A percentile compares a stretch with the other conserved stretches of the same genome.
Evolutionary conservation across 805 yeast species (phyloP).

Genomic region (Sungouiozyma ichnusensis): DNA sequence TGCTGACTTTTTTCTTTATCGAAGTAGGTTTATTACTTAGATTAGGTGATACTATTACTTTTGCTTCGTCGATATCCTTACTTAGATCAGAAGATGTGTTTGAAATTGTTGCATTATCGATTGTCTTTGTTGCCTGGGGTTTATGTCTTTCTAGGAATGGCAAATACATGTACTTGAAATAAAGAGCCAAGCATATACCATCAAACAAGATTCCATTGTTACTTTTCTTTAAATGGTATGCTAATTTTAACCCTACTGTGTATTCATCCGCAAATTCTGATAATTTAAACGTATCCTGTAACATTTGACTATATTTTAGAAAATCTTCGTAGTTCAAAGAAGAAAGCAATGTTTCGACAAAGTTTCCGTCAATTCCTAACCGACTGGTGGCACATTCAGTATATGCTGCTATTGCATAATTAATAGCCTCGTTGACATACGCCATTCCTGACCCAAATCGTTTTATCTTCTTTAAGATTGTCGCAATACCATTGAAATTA

Average conservation of each 20-base stretch:
- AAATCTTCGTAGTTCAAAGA: slow-evolving; percentile 19
- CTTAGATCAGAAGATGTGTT: background rate
- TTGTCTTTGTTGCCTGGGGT: background rate
- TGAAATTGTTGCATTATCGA: background rate
- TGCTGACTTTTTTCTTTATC: slow-evolving; percentile 24
- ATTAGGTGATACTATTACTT: background rate
- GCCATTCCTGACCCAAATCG: slow-evolving; percentile 71
- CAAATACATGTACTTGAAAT: slow-evolving; percentile 22
- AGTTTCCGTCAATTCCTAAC: slow-evolving; percentile 19
- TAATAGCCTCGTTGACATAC: slow-evolving; percentile 21
- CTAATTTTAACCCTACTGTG: slow-evolving; percentile 16
- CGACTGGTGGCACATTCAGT: slow-evolving; percentile 12
- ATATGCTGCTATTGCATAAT: slow-evolving; percentile 18
- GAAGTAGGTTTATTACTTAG: slow-evolving; percentile 7
- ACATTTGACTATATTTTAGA: slow-evolving; percentile 13
- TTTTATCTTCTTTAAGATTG: slow-evolving; percentile 64
- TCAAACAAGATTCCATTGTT: slow-evolving; percentile 26
- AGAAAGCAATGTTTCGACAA: slow-evolving; percentile 20
- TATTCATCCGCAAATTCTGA: slow-evolving; percentile 12
- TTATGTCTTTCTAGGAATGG: slow-evolving; percentile 9
- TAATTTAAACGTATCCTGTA: slow-evolving; percentile 12
- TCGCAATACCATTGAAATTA: slow-evolving; percentile 50
- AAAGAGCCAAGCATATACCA: slow-evolving; percentile 22
- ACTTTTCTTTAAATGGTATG: slow-evolving; percentile 25
- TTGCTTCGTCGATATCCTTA: background rate